Percentiles rank a stretch among this genome's conserved stretches.
These are phyloP conservation scores for Penicillium sp. DNA, from an alignment of 2,329 filamentous ascomycete genomes.

Conservation along the genomic window DNA sequence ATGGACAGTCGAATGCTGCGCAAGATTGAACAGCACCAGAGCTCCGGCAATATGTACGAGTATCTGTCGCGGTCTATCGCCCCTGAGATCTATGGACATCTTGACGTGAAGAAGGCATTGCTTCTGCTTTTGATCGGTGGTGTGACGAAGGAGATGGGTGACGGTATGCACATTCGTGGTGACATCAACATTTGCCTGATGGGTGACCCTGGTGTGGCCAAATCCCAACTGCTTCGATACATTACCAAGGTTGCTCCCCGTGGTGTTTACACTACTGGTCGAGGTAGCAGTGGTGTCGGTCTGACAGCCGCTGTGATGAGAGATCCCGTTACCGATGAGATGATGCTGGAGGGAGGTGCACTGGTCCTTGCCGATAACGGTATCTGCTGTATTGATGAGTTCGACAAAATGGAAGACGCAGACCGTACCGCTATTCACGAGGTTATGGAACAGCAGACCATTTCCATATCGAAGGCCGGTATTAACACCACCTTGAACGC, in stretches of 20 bases:
- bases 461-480: constrained; percentile 81
- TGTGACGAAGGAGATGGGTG: constrained; percentile 92
- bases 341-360: constrained; percentile 75
- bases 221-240: constrained; percentile 96
- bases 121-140: constrained; percentile 93
- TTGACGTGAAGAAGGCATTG: constrained; percentile 96
- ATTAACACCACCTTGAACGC: constrained; percentile 97
- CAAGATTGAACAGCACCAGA: constrained; percentile 78
- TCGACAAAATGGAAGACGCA: constrained; percentile 78
- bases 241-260: constrained; percentile 96
- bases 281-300: constrained; percentile 76
- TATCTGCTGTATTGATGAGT: constrained; percentile 80
- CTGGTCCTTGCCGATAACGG: constrained; percentile 75
- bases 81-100: constrained; percentile 92
- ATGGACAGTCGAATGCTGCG: constrained; percentile 74
- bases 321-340: constrained; percentile 73
- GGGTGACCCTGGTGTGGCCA: constrained; percentile 99
- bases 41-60: constrained; percentile 89
- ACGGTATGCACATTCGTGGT: constrained; percentile 97
- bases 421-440: constrained; percentile 79
- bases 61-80: constrained; percentile 93
- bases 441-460: constrained; percentile 85
- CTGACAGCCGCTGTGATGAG: constrained; percentile 76
- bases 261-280: constrained; percentile 78
- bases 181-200: constrained; percentile 99